A percentile compares a stretch with the other conserved stretches of the same genome.
phyloP scores from a whole-genome alignment of 371 early-diverging fungal species.

The Choanephora cucurbitarum region DNA sequence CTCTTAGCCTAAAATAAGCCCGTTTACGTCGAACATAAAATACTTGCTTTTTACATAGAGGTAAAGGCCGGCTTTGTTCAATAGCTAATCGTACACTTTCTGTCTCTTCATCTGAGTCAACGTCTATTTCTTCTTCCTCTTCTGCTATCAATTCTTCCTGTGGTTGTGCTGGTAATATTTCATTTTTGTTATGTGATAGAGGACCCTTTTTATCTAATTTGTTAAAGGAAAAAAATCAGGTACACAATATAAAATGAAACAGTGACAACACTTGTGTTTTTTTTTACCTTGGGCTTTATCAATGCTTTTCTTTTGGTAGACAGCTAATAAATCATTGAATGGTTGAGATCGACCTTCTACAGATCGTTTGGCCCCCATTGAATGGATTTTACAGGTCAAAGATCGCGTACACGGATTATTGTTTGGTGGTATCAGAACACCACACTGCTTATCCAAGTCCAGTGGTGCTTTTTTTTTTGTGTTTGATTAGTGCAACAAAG shows the following conservation, averaged over 20 bases:
- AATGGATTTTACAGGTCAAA: conserved; percentile 84
- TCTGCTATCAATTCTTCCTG: conserved; percentile 7
- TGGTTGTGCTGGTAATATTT: conserved; percentile 14
- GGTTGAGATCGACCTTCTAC: conserved; percentile 78
- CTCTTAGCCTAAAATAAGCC: conserved; percentile 65
- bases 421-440: conserved; percentile 64
- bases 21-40: conserved; percentile 63
- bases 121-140: conserved; percentile 24
- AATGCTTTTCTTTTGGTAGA: conserved; percentile 68
- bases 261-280: conserved; percentile 11
- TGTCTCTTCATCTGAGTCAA: conserved; percentile 72
- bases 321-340: conserved; percentile 71
- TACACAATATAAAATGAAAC: not conserved
- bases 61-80: conserved; percentile 51
- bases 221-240: conserved; percentile 7
- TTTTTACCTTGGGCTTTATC: conserved; percentile 49
- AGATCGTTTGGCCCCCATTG: conserved; percentile 81
- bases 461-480: conserved; percentile 50
- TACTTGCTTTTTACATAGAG: conserved; percentile 58
- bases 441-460: conserved; percentile 86
- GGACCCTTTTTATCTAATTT: conserved; percentile 19
- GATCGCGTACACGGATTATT: conserved; percentile 74
- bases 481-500: not conserved
- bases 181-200: conserved; percentile 13
- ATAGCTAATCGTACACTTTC: conserved; percentile 63